Evolutionary conservation across 352 stramenopile genomes (phyloP), one percentile per base, ranked within the genome.

Genomic region (Globisporangium abappressorium): DNA sequence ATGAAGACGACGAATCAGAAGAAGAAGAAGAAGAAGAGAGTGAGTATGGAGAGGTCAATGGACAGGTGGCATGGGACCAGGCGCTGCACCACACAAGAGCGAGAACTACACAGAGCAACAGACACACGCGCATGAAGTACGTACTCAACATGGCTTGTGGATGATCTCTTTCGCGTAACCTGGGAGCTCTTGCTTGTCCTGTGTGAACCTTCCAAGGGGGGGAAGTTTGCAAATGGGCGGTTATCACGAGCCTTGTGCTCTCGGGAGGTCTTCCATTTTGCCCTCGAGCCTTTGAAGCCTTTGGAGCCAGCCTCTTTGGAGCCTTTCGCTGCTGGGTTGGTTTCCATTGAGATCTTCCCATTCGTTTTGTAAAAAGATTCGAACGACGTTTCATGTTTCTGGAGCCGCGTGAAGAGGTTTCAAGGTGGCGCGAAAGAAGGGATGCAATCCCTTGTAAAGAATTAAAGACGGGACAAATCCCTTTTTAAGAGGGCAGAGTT

Each of bases 321-420:
- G 41, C 41, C 41, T 47, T 47, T 47, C 22, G 51, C 26, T 1
- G 5, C 28, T n/a, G 6, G 55, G 15, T 24, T 26, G 24, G 24
- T 26, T 26, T 26, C 51, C 12, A 34, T 57, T 57, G 22, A 15
- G 51, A 57, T 57, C 51, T 57, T 57, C 51, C 49, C 11, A 26
- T 12, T n/a, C 47, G n/a, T 33, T 47, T n/a, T 5, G 41, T n/a
- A 47, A 47, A n/a, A n/a, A 34, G 51, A 34, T 57, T 34, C 22
- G 22, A 57, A 34, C 51, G 51, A 57, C 51, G 51, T 22, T 57
- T 57, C 51, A 57, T 57, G 51, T 57, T 57, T 57, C 24, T 57
- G 22, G 22, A n/a, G 49, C 49, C 49, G 51, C 51, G 8, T 57
- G 14, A 20, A 34, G 24, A 57, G 51, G 41, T 47, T 28, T 34